phyloP scores from a whole-genome alignment of 1,284 basidiomycete genomes.

The Ceratobasidium sp. region DNA sequence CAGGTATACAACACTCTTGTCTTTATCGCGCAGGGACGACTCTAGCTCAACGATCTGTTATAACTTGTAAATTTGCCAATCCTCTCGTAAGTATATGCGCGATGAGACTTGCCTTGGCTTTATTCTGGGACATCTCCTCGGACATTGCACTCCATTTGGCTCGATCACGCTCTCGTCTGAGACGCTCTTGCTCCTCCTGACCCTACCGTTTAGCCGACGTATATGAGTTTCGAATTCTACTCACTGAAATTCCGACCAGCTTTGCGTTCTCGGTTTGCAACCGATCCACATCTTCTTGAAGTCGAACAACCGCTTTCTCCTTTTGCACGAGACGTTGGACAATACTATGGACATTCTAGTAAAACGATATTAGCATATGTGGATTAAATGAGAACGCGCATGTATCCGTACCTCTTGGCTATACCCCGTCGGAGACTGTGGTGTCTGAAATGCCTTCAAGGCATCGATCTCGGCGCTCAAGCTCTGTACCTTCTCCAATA shows the following conservation, averaged over 20 bases:
- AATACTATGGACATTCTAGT: conserved; percentile 77
- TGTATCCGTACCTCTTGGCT: conserved; percentile 64
- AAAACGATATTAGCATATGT: background rate
- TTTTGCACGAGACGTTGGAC: conserved; percentile 86
- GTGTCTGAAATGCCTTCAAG: conserved; percentile 67
- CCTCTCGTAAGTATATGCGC: conserved; percentile 8
- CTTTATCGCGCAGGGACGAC: conserved; percentile 64
- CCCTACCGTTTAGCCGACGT: conserved; percentile 15
- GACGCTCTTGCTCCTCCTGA: conserved; percentile 76
- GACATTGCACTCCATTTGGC: conserved; percentile 79
- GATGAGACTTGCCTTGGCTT: conserved; percentile 67
- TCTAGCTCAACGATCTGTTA: conserved; percentile 72
- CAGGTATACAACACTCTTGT: conserved; percentile 81
- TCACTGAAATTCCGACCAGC: conserved; percentile 50
- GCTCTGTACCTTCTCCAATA: conserved; percentile 44
- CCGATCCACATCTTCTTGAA: conserved; percentile 80
- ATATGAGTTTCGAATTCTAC: background rate
- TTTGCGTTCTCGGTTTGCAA: conserved; percentile 71
- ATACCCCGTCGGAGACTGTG: conserved; percentile 55
- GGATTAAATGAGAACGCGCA: background rate
- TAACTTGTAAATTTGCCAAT: background rate
- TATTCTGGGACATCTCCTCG: conserved; percentile 82
- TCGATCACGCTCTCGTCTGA: conserved; percentile 80
- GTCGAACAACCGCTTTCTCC: conserved; percentile 83
- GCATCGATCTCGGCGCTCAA: conserved; percentile 73